Base-by-base conservation (phyloP, 2,329 filamentous ascomycete species). In the Neofusicoccum parvum region DNA sequence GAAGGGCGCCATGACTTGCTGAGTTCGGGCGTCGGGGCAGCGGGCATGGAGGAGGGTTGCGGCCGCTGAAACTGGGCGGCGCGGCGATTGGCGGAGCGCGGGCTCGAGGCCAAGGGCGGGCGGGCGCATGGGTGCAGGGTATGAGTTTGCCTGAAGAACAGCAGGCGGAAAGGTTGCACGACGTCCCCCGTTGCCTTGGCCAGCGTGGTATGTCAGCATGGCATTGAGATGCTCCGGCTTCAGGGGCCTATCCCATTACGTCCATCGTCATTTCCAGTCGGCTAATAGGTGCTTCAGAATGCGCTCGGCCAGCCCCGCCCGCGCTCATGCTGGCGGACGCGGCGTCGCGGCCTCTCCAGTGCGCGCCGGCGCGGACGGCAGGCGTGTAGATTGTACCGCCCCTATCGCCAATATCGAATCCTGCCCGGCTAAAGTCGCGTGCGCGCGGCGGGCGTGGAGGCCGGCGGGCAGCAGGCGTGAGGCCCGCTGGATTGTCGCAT, bases 251-350 rank as follows among this genome's bases (percentile, higher is more conserved):
- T 53, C 60, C 48, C 39, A 39, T 59, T 59, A 34, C 62, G 62
- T 56, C 20, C 62, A 64, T 64, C 62, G 39, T 64, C 62, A 64
- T 64, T 56, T 64, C 62, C 39, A 46, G 43, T 56, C 43, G 62
- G 62, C 49, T 46, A 64, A 64, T 53, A 48, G 41, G 60, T 53
- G 48, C 60, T 64, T 64, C 60, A 64, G 48, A 32, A 39, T 54
- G 49, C 39, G 54, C 54, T 32, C 48, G 48, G 32, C 32, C 32
- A 32, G 50, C 50, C 56, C 27, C 41, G 56, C 56, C 54, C 56
- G 27, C 50, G 60, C 60, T 20, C 60, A 43, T 45, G 39, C 15
- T 39, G 17, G 20, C 27, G 39, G 17, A 20, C 27, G 39, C 49
- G 12, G 39, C 62, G 50, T 54, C 49, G 49, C 27, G n/a, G 50